phyloP scores from a whole-genome alignment of 441 rosid species.

The Metrosideros polymorpha region DNA sequence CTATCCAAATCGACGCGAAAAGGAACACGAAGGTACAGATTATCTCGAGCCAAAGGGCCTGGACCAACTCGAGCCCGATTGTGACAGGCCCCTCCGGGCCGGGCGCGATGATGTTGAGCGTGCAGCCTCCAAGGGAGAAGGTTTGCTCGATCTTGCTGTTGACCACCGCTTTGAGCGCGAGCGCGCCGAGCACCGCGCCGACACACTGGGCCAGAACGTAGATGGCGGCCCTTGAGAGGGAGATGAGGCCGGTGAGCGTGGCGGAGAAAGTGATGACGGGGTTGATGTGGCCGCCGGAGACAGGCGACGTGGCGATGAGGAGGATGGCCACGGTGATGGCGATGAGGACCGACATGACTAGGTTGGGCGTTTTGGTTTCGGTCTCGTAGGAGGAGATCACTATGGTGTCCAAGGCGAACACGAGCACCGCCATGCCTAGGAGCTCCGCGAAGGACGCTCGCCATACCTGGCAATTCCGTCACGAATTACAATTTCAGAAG shows the following conservation, averaged over 20 bases:
- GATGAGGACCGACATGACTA: slow-evolving; percentile 28
- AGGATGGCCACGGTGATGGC: slow-evolving; percentile 25
- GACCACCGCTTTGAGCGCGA: slow-evolving; percentile 28
- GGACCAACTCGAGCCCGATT: slow-evolving; percentile 18
- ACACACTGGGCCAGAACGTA: slow-evolving; percentile 36
- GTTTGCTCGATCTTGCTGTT: slow-evolving; percentile 12
- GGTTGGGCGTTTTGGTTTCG: slow-evolving; percentile 25
- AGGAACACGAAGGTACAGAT: slow-evolving; percentile 33
- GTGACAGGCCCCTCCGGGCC: slow-evolving; percentile 29
- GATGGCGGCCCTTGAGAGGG: slow-evolving; percentile 23
- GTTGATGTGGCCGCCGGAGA: slow-evolving; percentile 47
- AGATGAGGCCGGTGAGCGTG: slow-evolving; percentile 22
- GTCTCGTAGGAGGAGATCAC: slow-evolving; percentile 38
- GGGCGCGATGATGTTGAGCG: slow-evolving; percentile 21
- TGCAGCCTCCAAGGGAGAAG: slow-evolving; percentile 45
- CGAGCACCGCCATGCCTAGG: slow-evolving; percentile 30
- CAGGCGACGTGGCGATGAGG: slow-evolving; percentile 35
- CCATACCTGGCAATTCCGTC: slow-evolving; percentile 24
- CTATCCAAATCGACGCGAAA: slow-evolving; percentile 33
- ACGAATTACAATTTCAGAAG: not conserved
- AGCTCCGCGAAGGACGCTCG: slow-evolving; percentile 47
- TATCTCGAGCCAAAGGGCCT: slow-evolving; percentile 39
- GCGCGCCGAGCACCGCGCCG: slow-evolving; percentile 31
- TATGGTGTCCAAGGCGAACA: slow-evolving; percentile 38
- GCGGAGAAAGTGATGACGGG: slow-evolving; percentile 29